A percentile compares a stretch with the other conserved stretches of the same genome.
These are phyloP conservation scores for Microthyrium microscopicum DNA, from an alignment of 2,329 filamentous ascomycete species.

Conservation along the genomic window DNA sequence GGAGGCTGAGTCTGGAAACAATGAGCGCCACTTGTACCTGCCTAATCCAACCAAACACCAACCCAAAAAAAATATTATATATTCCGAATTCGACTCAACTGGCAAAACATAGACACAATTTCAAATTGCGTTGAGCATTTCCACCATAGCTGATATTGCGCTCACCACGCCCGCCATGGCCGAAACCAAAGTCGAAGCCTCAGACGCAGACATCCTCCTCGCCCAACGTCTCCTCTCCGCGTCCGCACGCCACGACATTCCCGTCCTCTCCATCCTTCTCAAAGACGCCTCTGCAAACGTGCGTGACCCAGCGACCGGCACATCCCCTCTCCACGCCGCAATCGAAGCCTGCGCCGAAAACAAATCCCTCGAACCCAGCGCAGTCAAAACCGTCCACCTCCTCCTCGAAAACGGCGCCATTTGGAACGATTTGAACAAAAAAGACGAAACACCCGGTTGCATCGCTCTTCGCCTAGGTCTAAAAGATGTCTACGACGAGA, in stretches of 20 bases:
- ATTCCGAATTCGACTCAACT: too few relatives aligned
- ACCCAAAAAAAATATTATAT: too few relatives aligned
- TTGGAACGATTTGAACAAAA: slow-evolving; percentile 85
- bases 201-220: slow-evolving; percentile 19
- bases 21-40: too few relatives aligned
- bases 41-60: too few relatives aligned
- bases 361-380: slow-evolving; percentile 36
- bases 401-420: slow-evolving; percentile 80
- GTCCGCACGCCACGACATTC: slow-evolving; percentile 49
- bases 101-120: too few relatives aligned
- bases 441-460: slow-evolving; percentile 83
- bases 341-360: slow-evolving; percentile 45
- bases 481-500: slow-evolving; percentile 56
- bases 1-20: too few relatives aligned
- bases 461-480: slow-evolving; percentile 56
- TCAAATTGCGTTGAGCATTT: too few relatives aligned
- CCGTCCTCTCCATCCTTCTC: slow-evolving; percentile 52
- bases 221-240: slow-evolving; percentile 48
- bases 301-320: slow-evolving; percentile 71
- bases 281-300: slow-evolving; percentile 43
- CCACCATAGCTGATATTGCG: too few relatives aligned
- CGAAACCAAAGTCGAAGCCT: background rate
- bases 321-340: slow-evolving; percentile 76
- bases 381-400: slow-evolving; percentile 52
- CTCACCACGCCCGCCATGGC: too few relatives aligned